phyloP scores from a whole-genome alignment of 495 filamentous ascomycete genomes.

The Penicillium silybi region DNA sequence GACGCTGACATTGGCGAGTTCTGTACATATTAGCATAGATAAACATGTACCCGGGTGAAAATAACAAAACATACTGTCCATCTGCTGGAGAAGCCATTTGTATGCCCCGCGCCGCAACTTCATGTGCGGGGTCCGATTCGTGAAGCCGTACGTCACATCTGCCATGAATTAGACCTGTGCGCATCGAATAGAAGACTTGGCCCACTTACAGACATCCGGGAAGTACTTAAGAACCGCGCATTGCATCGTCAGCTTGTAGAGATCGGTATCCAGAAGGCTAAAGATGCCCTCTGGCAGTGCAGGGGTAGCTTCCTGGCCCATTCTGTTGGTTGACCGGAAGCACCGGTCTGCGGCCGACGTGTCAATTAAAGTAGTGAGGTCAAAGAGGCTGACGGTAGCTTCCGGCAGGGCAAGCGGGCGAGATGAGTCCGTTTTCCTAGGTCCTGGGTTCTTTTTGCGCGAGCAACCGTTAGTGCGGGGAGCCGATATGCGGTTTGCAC shows the following conservation, averaged over 20 bases:
- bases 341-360: neutral
- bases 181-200: neutral
- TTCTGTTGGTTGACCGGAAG: constrained; percentile 15
- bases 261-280: constrained; percentile 93
- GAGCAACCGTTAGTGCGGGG: constrained; percentile 12
- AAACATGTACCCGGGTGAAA: neutral
- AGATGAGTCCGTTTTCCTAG: neutral
- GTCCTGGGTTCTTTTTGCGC: constrained; percentile 6
- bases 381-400: neutral
- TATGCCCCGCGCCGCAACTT: constrained; percentile 80
- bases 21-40: constrained; percentile 34
- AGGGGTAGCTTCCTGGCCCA: constrained; percentile 30
- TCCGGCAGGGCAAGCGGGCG: neutral
- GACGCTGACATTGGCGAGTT: constrained; percentile 72
- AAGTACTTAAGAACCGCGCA: constrained; percentile 91
- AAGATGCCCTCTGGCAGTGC: constrained; percentile 64
- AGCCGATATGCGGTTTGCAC: constrained; percentile 23
- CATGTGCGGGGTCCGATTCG: constrained; percentile 91
- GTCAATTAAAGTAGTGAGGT: neutral
- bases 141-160: constrained; percentile 87
- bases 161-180: constrained; percentile 15
- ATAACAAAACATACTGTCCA: constrained; percentile 56
- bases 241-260: constrained; percentile 99
- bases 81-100: constrained; percentile 78
- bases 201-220: constrained; percentile 62